Evolutionary conservation across 495 filamentous ascomycete species (phyloP), one percentile per base, ranked within the genome.

Genomic region (Hyaloscypha variabilis): DNA sequence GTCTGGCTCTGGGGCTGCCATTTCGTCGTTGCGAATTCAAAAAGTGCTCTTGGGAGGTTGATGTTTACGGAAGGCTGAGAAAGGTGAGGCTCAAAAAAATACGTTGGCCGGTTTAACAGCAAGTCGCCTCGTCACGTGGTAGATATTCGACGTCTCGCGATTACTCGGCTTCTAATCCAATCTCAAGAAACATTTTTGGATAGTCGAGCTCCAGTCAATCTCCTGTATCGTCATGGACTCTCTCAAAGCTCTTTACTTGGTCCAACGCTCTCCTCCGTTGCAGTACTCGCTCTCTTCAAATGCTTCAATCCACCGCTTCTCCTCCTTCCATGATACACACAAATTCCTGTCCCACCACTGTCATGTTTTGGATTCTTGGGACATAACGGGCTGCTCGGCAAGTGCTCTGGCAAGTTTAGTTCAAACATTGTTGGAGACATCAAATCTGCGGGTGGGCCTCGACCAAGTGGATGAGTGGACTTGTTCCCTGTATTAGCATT

Each of bases 311-410:
- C 42, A 19, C 57, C 54, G 29, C 66, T 62, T 59, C 69, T 75
- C 64, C 57, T 69, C 65, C 76, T 46, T 26, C 79, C 78, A 71
- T 82, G 80, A 54, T 75, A 75, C 2, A 72, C 67, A 74, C 88
- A 91, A 5, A 88, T 77, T 2, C 81, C 85, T 58, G 73, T 83
- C 28, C 83, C 83, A 23, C 77, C 74, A 46, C 78, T 81, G 65
- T 79, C 79, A 70, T 85, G 81, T 58, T 81, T 81, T 53, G 78
- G 77, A 75, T 83, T 80, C 46, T 82, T 76, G 8, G 88, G 88
- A 74, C 88, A 91, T 68, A 89, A 74, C 49, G 87, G 87, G 68
- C 86, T 89, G 53, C 60, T 81, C 13, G 85, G 86, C 21, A 89
- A 72, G 74, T 91, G 88, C 51, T 89, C 87, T n/a, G 87, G 86